These are phyloP conservation scores for Mycena chlorophos DNA, from an alignment of 768 basidiomycete species.

Conservation along the genomic window DNA sequence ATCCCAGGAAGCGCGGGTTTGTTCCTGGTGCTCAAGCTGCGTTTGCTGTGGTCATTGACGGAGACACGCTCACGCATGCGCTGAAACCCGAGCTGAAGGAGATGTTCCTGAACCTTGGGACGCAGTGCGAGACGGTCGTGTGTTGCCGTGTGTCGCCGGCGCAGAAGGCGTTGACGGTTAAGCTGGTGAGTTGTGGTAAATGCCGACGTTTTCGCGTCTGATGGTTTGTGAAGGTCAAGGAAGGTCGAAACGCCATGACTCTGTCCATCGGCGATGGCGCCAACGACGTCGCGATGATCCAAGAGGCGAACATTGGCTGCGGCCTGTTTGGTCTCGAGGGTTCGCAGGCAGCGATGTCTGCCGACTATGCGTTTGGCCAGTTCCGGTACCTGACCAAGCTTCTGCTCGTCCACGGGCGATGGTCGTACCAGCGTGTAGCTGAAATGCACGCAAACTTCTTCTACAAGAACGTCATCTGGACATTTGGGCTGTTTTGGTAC, in stretches of 20 bases:
- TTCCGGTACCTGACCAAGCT: conserved; percentile 92
- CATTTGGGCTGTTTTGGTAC: conserved; percentile 92
- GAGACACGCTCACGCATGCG: conserved; percentile 85
- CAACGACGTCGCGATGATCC: conserved; percentile 99
- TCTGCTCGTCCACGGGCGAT: conserved; percentile 90
- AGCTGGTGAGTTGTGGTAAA: conserved; percentile 56
- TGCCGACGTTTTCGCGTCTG: conserved; percentile 8
- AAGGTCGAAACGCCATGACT: conserved; percentile 94
- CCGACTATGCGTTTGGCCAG: conserved; percentile 97
- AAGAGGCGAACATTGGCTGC: conserved; percentile 97
- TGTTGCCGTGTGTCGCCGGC: conserved; percentile 98
- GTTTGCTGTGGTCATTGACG: conserved; percentile 96
- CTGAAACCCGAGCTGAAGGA: conserved; percentile 75
- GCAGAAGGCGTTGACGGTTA: conserved; percentile 97
- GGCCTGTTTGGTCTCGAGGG: conserved; percentile 93
- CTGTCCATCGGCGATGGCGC: conserved; percentile 96
- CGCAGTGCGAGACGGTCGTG: conserved; percentile 96
- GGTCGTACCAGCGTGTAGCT: conserved; percentile 95
- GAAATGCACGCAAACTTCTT: conserved; percentile 99
- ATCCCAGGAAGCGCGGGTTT: conserved; percentile 65
- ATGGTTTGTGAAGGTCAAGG: conserved; percentile 69
- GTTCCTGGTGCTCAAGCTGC: conserved; percentile 63
- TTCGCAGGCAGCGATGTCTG: conserved; percentile 98
- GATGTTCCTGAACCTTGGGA: conserved; percentile 87
- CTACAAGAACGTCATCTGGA: conserved; percentile 98